Base-by-base conservation (phyloP, 441 rosid genomes). In the Adansonia madagascariensis region DNA sequence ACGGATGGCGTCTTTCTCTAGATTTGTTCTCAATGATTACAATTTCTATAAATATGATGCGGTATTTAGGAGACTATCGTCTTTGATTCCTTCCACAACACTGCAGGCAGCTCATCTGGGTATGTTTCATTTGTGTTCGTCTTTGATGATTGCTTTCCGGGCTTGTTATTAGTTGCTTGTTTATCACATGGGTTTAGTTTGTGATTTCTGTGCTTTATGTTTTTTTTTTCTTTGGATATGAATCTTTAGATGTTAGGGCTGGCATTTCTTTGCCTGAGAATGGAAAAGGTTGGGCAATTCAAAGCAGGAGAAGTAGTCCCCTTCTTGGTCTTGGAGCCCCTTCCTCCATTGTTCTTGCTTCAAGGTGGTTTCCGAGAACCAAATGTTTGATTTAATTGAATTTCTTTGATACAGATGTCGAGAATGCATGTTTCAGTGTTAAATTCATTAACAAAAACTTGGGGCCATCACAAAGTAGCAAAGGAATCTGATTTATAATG, bases 1-100 rank as follows among this genome's bases (percentile, higher is more conserved):
- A 69, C 41, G 31, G 74, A 91, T 93, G 99, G 94, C 92, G 10
- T 88, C 97, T 57, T 85, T 89, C 73, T 92, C 94, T 24, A 84
- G 91, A 81, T 39, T 89, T 76, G 75, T 86, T 49, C 82, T 83
- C 59, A 85, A 85, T 77, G 92, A 89, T 66, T 84, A 84, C 73
- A 87, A 77, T 41, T 79, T 87, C 0, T 85, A 80, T 68, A 65
- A 83, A 17, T 59, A 44, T 55, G 77, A 76, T 46, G 84, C 86
- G 72, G 41, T 78, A 62, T 73, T 57, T 65, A 63, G 75, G 17
- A 56, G 74, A 20, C 76, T 85, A 18, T 66, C 46, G 55, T 10
- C 82, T 78, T 77, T 77, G 76, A 72, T 84, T 75, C 68, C 77
- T 55, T 24, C 85, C 35, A 77, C 86, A 60, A 85, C 82, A 77